Percentiles rank a stretch among this genome's conserved stretches.
These are phyloP conservation scores for Dendrocalamus sinicus DNA, from an alignment of 176 grass and related monocot species.

Conservation along the genomic window DNA sequence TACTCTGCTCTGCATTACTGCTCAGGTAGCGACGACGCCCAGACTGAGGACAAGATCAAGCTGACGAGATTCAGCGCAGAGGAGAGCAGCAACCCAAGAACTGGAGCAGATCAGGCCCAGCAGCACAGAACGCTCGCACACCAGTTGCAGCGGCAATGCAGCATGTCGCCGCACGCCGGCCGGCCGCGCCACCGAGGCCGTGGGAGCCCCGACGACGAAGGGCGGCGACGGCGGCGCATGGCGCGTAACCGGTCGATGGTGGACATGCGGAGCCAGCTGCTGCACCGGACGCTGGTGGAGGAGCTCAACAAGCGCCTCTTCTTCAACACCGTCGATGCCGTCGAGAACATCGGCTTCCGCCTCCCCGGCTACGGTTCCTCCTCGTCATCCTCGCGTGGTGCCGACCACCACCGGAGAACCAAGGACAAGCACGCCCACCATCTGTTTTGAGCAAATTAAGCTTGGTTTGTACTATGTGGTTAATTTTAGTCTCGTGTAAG, in stretches of 20 bases:
- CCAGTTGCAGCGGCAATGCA: constrained; percentile 39
- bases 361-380: constrained; percentile 34
- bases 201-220: not conserved
- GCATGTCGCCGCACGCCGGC: constrained; percentile 36
- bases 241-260: constrained; percentile 82
- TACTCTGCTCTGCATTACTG: constrained; percentile 52
- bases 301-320: constrained; percentile 92
- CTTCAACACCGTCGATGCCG: constrained; percentile 89
- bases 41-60: constrained; percentile 21
- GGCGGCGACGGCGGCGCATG: not conserved
- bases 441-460: constrained; percentile 30
- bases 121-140: not conserved
- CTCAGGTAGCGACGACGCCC: constrained; percentile 38
- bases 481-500: not conserved
- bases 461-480: not conserved
- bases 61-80: constrained; percentile 47
- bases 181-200: constrained; percentile 40
- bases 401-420: constrained; percentile 25
- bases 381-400: constrained; percentile 26
- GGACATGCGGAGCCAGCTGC: constrained; percentile 76
- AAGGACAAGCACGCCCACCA: constrained; percentile 1
- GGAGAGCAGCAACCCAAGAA: constrained; percentile 5
- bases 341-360: constrained; percentile 85
- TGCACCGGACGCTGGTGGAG: constrained; percentile 77
- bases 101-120: constrained; percentile 10